A percentile compares a stretch with the other conserved stretches of the same genome.
These are phyloP conservation scores for Aspergillus sclerotialis DNA, from an alignment of 2,329 filamentous ascomycete species.

Conservation along the genomic window DNA sequence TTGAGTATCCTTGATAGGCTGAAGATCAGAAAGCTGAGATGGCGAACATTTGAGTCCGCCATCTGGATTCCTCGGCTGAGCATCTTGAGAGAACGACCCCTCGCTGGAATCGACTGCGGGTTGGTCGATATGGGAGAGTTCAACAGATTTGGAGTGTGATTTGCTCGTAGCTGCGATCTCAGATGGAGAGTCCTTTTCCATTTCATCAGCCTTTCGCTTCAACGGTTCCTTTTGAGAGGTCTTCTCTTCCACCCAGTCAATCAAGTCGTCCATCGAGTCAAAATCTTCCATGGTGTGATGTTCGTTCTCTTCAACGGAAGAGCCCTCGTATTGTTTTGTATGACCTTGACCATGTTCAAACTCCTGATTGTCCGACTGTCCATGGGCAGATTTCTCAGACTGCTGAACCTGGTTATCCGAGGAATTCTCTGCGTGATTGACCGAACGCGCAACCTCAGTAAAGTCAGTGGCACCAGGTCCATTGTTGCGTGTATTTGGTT, in stretches of 20 bases:
- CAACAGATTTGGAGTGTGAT: background rate
- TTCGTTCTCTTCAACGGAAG: no score
- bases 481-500: no score
- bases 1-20: slow-evolving; percentile 6
- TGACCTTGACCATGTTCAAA: no score
- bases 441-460: no score
- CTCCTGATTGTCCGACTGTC: no score
- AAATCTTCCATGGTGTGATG: no score
- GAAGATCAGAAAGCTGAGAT: slow-evolving; percentile 9
- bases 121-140: slow-evolving; percentile 1
- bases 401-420: no score
- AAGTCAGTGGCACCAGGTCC: no score
- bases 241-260: slow-evolving; percentile 3
- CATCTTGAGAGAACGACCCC: slow-evolving; percentile 15
- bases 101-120: slow-evolving; percentile 1
- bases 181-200: slow-evolving; percentile 9
- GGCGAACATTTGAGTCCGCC: slow-evolving; percentile 6
- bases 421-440: no score
- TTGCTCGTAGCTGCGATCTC: background rate
- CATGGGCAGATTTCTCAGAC: no score
- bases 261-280: slow-evolving; percentile 11
- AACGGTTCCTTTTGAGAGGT: slow-evolving; percentile 2
- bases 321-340: no score
- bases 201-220: slow-evolving; percentile 27
- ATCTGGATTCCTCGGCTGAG: slow-evolving; percentile 14